Conservation (phyloP, 768 basidiomycete species). For the Tricholoma bakamatsutake region DNA sequence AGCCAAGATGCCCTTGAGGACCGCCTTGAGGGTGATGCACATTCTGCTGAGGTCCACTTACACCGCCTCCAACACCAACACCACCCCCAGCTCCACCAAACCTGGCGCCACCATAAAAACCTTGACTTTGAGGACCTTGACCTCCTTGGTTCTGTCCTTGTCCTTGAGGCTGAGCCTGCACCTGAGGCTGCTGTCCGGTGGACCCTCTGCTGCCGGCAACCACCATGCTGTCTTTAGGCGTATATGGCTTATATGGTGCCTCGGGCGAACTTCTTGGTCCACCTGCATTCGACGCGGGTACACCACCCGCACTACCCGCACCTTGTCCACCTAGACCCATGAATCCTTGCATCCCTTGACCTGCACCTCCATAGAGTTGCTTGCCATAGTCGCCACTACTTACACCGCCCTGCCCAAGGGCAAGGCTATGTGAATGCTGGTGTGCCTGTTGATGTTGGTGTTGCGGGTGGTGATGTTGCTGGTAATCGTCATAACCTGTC, state of each 20-base stretch:
- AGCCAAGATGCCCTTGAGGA: constrained; percentile 54
- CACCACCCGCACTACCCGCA: constrained; percentile 28
- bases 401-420: constrained; percentile 34
- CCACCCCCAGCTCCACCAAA: constrained; percentile 35
- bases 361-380: constrained; percentile 40
- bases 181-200: constrained; percentile 32
- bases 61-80: constrained; percentile 29
- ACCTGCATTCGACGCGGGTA: constrained; percentile 33
- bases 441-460: constrained; percentile 48
- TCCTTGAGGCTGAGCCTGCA: constrained; percentile 48
- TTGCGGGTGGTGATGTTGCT: constrained; percentile 42
- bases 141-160: constrained; percentile 35
- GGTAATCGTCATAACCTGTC: constrained; percentile 39
- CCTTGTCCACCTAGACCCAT: constrained; percentile 57
- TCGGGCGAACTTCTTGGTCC: constrained; percentile 63
- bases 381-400: constrained; percentile 38
- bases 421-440: constrained; percentile 45
- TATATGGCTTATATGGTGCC: constrained; percentile 71
- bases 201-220: constrained; percentile 41
- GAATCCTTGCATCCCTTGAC: constrained; percentile 61
- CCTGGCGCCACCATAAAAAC: constrained; percentile 43
- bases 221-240: constrained; percentile 55
- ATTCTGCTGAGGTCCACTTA: constrained; percentile 36
- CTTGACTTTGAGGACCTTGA: constrained; percentile 46
- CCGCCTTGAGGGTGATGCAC: constrained; percentile 38